Percentiles rank a stretch among this genome's conserved stretches.
Evolutionary conservation across 768 basidiomycete genomes (phyloP).

Genomic region (Naganishia onofrii): DNA sequence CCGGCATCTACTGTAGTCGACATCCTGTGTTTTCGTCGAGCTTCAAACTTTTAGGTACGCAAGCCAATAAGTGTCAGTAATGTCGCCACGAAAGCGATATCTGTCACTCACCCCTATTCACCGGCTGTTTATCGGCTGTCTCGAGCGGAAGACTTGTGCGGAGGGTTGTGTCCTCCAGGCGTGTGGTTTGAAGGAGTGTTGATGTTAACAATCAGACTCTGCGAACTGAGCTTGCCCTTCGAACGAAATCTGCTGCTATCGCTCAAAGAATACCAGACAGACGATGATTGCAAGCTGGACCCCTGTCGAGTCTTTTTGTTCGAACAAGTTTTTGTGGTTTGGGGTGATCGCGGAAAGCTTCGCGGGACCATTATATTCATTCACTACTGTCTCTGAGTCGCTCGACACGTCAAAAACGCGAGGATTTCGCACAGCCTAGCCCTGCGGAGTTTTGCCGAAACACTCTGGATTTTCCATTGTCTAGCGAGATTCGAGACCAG

Average conservation of each 20-base stretch:
- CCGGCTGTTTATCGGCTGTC: neutral
- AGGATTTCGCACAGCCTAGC: constrained; percentile 3
- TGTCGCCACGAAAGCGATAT: too few relatives aligned
- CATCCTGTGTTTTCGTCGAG: neutral
- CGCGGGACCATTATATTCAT: too few relatives aligned
- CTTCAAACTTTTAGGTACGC: too few relatives aligned
- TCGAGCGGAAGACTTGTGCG: neutral
- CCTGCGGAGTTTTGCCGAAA: constrained; percentile 6
- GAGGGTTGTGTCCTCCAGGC: neutral
- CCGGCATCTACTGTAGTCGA: constrained; percentile 12
- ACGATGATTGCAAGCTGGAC: neutral
- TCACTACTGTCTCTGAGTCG: too few relatives aligned
- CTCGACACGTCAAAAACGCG: neutral
- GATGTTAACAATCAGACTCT: neutral
- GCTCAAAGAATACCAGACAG: neutral
- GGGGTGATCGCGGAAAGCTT: neutral
- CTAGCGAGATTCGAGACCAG: too few relatives aligned
- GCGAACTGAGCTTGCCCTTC: neutral
- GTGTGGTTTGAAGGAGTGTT: neutral
- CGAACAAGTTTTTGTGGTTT: neutral
- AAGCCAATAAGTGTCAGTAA: neutral
- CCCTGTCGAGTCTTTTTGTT: neutral
- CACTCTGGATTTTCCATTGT: neutral
- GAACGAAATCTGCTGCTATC: neutral
- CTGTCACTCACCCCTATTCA: neutral